phyloP scores from a whole-genome alignment of 805 yeast genomes.

The Candida takata region DNA sequence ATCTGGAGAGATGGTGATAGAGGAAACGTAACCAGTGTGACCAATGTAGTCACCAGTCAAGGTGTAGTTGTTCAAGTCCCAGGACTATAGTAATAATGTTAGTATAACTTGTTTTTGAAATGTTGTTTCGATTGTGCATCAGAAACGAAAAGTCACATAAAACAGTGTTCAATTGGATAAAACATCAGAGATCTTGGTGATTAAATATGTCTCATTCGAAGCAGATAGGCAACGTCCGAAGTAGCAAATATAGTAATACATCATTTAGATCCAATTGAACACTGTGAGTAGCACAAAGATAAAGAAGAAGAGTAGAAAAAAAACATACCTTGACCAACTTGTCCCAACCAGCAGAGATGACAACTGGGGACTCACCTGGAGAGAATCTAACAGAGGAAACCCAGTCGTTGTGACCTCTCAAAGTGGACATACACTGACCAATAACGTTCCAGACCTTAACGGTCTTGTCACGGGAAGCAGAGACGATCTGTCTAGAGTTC shows the following conservation, averaged over 20 bases:
- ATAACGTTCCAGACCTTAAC: conserved; percentile 99
- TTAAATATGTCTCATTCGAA: conserved; percentile 90
- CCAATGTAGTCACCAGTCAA: conserved; percentile 96
- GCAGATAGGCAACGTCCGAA: conserved; percentile 73
- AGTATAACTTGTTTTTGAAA: too few species aligned
- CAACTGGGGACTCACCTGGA: conserved; percentile 70
- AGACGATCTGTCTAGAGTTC: conserved; percentile 95
- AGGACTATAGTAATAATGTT: conserved; percentile 59
- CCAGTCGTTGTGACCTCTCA: conserved; percentile 98
- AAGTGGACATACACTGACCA: conserved; percentile 94
- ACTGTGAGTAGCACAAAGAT: not conserved
- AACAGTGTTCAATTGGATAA: too few species aligned
- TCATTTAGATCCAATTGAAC: conserved; percentile 42
- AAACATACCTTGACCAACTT: conserved; percentile 96
- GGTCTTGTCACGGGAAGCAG: conserved; percentile 99
- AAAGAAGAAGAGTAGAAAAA: conserved; percentile 28
- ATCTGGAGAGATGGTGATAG: conserved; percentile 98
- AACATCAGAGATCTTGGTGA: conserved; percentile 99
- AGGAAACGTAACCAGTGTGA: conserved; percentile 98
- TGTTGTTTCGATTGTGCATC: too few species aligned
- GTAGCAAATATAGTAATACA: conserved; percentile 94
- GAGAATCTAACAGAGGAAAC: conserved; percentile 97
- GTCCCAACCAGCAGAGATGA: conserved; percentile 98
- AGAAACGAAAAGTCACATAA: too few species aligned
- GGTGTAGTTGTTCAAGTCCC: conserved; percentile 84